Evolutionary conservation across 148 eudicot genomes (phyloP).

Genomic region (Mesembryanthemum crystallinum): DNA sequence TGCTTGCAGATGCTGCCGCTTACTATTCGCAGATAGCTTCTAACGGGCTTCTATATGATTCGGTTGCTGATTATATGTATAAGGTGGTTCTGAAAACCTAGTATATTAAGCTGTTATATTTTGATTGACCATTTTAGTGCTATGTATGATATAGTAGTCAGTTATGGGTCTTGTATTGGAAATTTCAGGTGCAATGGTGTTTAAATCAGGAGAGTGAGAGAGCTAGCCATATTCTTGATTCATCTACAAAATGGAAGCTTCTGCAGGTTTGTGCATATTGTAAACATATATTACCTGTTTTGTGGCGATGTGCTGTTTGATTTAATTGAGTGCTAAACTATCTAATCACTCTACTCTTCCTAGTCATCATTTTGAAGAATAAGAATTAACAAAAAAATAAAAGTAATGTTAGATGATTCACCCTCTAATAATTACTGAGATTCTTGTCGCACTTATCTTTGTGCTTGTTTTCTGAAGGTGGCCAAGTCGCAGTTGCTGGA

Average conservation of each 20-base stretch:
- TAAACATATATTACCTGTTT: neutral
- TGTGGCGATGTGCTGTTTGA: neutral
- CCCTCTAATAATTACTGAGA: neutral
- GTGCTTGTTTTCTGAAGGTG: conserved; percentile 26
- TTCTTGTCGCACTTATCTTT: neutral
- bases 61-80: conserved; percentile 31
- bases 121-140: neutral
- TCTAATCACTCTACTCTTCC: neutral
- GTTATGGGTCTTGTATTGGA: neutral
- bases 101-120: neutral
- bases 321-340: neutral
- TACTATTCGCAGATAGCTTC: conserved; percentile 42
- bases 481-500: conserved; percentile 27
- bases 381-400: neutral
- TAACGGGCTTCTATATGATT: conserved; percentile 33
- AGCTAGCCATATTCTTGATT: conserved; percentile 19
- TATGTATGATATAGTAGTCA: neutral
- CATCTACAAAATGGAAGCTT: conserved; percentile 17
- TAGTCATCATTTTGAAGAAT: too few relatives aligned
- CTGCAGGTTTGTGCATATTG: conserved; percentile 25
- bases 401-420: neutral
- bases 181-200: conserved; percentile 30
- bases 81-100: conserved; percentile 23
- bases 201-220: conserved; percentile 30
- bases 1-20: conserved; percentile 28